Conservation (phyloP, 495 filamentous ascomycete genomes). For the Xylaria sp. region DNA sequence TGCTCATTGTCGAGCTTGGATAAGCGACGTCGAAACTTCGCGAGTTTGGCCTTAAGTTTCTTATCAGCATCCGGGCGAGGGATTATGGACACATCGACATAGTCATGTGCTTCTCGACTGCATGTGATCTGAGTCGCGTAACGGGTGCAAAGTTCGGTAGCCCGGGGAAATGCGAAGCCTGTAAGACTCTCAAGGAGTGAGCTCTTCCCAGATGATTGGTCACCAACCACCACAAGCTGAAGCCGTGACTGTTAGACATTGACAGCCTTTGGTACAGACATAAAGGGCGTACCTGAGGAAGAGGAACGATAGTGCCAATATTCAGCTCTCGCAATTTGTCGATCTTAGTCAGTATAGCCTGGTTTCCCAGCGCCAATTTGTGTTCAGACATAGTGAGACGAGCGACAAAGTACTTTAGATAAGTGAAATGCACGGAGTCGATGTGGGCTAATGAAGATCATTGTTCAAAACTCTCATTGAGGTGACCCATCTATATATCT, state of each 20-base stretch:
- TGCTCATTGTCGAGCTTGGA: not conserved
- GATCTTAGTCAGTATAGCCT: not conserved
- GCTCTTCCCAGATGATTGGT: conserved; percentile 61
- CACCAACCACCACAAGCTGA: conserved; percentile 51
- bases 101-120: conserved; percentile 44
- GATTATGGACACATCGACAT: conserved; percentile 54
- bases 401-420: too few relatives aligned
- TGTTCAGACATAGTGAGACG: too few relatives aligned
- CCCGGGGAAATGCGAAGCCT: conserved; percentile 57
- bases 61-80: conserved; percentile 38
- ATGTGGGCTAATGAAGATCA: too few relatives aligned
- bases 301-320: not conserved
- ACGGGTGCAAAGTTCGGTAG: conserved; percentile 61
- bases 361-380: not conserved
- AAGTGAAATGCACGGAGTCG: too few relatives aligned
- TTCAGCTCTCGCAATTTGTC: not conserved
- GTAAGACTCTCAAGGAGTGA: conserved; percentile 60
- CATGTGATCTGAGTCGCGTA: conserved; percentile 65
- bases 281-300: not conserved
- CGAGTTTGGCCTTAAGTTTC: not conserved
- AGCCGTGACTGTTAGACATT: not conserved
- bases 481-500: too few relatives aligned
- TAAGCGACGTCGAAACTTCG: not conserved
- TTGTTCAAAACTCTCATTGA: too few relatives aligned
- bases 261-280: not conserved